phyloP scores from a whole-genome alignment of 2,329 filamentous ascomycete species.

The Thielaviopsis punctulata region DNA sequence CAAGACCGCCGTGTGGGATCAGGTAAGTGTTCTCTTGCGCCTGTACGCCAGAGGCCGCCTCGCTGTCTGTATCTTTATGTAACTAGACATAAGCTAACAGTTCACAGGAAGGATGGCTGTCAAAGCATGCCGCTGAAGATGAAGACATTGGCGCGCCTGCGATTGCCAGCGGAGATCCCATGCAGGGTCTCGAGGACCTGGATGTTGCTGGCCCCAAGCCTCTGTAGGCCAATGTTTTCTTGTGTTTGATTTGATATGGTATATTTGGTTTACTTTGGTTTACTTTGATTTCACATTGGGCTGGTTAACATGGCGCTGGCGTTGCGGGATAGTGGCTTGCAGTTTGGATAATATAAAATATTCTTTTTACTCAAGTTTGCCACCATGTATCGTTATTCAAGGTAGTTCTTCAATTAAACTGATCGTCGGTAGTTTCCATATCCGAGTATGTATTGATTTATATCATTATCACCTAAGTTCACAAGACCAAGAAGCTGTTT shows the following conservation, averaged over 20 bases:
- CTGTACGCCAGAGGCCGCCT: too few relatives aligned
- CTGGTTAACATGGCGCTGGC: constrained; percentile 23
- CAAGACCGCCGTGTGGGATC: constrained; percentile 91
- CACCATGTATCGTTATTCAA: too few relatives aligned
- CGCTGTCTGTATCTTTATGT: background rate
- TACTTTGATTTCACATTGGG: background rate
- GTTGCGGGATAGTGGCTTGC: constrained; percentile 15
- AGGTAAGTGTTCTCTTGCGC: constrained; percentile 40
- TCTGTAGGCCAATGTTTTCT: constrained; percentile 29
- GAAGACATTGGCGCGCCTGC: constrained; percentile 44
- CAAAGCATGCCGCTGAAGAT: constrained; percentile 73
- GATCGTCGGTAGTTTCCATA: too few relatives aligned
- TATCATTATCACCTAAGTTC: too few relatives aligned
- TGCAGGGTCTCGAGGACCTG: constrained; percentile 85
- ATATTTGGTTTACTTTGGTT: constrained; percentile 17
- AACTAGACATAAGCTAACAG: constrained; percentile 3
- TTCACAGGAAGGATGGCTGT: constrained; percentile 74
- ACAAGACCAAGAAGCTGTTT: too few relatives aligned
- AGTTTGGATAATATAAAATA: constrained; percentile 8
- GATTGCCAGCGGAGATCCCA: constrained; percentile 56
- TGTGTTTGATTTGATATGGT: constrained; percentile 8
- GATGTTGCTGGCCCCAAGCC: constrained; percentile 87
- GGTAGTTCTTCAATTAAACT: too few relatives aligned
- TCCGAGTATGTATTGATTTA: too few relatives aligned
- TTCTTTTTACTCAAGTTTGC: too few relatives aligned